These are phyloP conservation scores for Chondrus crispus DNA, from an alignment of 23 red algal genomes.

Conservation along the genomic window DNA sequence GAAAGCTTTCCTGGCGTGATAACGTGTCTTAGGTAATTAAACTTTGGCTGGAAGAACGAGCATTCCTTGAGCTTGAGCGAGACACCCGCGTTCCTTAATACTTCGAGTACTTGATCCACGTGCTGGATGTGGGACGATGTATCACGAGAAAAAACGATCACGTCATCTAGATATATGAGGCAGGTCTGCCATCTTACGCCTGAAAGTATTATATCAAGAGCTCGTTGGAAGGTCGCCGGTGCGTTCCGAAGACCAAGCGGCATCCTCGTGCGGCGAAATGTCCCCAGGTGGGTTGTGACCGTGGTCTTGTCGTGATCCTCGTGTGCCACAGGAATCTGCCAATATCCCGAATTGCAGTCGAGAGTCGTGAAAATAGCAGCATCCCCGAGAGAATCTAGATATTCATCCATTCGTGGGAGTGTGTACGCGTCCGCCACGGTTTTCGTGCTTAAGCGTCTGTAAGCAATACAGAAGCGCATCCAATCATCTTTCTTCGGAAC, in stretches of 20 bases:
- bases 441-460: neutral
- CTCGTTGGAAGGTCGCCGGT: conserved; percentile 54
- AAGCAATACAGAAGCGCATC: conserved; percentile 18
- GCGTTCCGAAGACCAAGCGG: conserved; percentile 39
- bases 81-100: conserved; percentile 18
- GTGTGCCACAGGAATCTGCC: neutral
- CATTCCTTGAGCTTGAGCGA: conserved; percentile 43
- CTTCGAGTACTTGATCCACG: conserved; percentile 1
- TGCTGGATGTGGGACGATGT: conserved; percentile 10
- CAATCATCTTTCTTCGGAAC: neutral
- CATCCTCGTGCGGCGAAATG: conserved; percentile 11
- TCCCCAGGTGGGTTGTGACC: conserved; percentile 8
- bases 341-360: conserved; percentile 12
- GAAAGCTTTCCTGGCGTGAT: conserved; percentile 1
- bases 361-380: conserved; percentile 15
- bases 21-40: conserved; percentile 47
- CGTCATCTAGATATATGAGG: conserved; percentile 43
- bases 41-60: neutral
- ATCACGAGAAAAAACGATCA: conserved; percentile 32
- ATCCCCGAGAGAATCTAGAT: conserved; percentile 23
- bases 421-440: neutral
- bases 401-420: conserved; percentile 31
- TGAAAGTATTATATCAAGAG: conserved; percentile 41
- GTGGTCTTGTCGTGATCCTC: neutral
- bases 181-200: conserved; percentile 1